Percentiles rank a stretch among this genome's conserved stretches.
Evolutionary conservation across 2,329 filamentous ascomycete genomes (phyloP).

Genomic region (Fusarium abutilonis): DNA sequence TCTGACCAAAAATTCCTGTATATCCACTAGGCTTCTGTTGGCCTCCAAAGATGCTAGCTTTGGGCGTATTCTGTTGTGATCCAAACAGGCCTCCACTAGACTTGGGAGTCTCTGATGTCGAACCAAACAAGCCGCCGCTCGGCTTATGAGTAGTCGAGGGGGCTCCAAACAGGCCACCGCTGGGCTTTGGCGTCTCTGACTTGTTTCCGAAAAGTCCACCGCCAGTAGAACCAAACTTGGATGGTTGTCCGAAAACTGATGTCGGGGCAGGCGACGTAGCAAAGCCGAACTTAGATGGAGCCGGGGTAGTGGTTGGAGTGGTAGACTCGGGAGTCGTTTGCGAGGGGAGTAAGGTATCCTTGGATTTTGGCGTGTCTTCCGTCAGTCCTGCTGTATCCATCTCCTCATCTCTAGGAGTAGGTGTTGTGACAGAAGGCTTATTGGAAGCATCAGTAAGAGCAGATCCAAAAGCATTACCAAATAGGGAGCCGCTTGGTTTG

Average conservation of each 20-base stretch:
- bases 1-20: slow-evolving; percentile 41
- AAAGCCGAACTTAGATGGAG: slow-evolving; percentile 58
- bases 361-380: slow-evolving; percentile 51
- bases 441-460: slow-evolving; percentile 62
- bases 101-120: slow-evolving; percentile 46
- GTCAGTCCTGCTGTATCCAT: slow-evolving; percentile 57
- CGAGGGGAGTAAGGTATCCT: slow-evolving; percentile 46
- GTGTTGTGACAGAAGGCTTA: slow-evolving; percentile 49
- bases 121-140: slow-evolving; percentile 34
- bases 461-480: slow-evolving; percentile 69
- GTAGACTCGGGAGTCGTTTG: slow-evolving; percentile 50
- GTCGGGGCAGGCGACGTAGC: slow-evolving; percentile 49
- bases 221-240: slow-evolving; percentile 42
- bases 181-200: slow-evolving; percentile 41
- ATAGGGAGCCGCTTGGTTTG: slow-evolving; percentile 61
- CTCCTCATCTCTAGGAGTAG: slow-evolving; percentile 60
- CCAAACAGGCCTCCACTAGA: slow-evolving; percentile 37
- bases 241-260: slow-evolving; percentile 51
- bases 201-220: slow-evolving; percentile 46
- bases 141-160: slow-evolving; percentile 33
- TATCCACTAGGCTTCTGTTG: slow-evolving; percentile 39
- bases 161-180: slow-evolving; percentile 42
- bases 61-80: slow-evolving; percentile 39
- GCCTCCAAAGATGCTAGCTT: slow-evolving; percentile 34
- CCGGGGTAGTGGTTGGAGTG: slow-evolving; percentile 64